A percentile compares a stretch with the other conserved stretches of the same genome.
phyloP scores from a whole-genome alignment of 2,329 filamentous ascomycete species.

The Penicillium sp. region DNA sequence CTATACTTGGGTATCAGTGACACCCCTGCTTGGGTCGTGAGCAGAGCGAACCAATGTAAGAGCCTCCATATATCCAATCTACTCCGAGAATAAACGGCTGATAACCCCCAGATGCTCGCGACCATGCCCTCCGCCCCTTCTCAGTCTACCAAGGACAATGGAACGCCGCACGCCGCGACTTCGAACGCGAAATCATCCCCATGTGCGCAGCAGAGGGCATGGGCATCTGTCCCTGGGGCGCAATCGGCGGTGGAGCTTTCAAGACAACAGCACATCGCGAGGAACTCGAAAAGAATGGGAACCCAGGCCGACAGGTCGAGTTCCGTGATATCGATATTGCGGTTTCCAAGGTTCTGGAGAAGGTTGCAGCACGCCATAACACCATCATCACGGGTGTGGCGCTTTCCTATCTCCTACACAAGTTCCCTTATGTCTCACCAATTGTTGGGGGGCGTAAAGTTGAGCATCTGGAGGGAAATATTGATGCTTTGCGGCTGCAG shows the following conservation, averaged over 20 bases:
- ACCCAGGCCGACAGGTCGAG: constrained; percentile 20
- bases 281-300: constrained; percentile 32
- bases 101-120: constrained; percentile 55
- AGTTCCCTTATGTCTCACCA: constrained; percentile 55
- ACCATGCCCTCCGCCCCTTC: constrained; percentile 69
- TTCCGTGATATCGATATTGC: constrained; percentile 18
- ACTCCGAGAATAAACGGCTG: too few species aligned
- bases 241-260: constrained; percentile 53
- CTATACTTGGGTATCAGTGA: constrained; percentile 68
- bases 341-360: constrained; percentile 23
- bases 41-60: constrained; percentile 61
- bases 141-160: constrained; percentile 67
- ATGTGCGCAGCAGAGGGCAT: constrained; percentile 64
- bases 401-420: constrained; percentile 54
- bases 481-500: constrained; percentile 49
- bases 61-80: neutral
- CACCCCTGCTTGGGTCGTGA: constrained; percentile 68
- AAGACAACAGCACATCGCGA: constrained; percentile 39
- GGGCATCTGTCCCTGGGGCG: constrained; percentile 57
- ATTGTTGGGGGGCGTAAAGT: constrained; percentile 55
- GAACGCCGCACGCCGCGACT: constrained; percentile 58
- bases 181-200: constrained; percentile 68
- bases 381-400: constrained; percentile 33
- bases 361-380: constrained; percentile 13
- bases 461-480: constrained; percentile 56